phyloP scores from a whole-genome alignment of 345 rosid genomes.

The Theobroma cacao region DNA sequence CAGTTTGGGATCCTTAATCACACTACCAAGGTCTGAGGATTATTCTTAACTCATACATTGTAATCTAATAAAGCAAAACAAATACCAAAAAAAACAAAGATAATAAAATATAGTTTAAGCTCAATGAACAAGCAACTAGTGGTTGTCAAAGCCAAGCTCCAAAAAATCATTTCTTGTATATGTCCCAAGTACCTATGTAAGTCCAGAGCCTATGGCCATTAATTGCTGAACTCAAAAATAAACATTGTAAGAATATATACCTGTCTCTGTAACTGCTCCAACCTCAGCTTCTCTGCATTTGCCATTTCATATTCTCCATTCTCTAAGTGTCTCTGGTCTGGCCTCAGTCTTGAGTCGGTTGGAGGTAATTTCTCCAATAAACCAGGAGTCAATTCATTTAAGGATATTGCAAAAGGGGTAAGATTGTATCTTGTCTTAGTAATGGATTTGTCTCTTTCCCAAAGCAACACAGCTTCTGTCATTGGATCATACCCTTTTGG shows the following conservation, averaged over 20 bases:
- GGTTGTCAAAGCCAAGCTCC: not conserved
- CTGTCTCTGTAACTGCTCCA: conserved; percentile 97
- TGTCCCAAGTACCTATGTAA: not conserved
- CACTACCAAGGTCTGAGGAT: not conserved
- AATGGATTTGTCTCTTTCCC: conserved; percentile 78
- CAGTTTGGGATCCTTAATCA: not conserved
- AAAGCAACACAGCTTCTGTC: conserved; percentile 89
- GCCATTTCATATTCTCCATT: conserved; percentile 95
- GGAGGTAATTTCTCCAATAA: conserved; percentile 80
- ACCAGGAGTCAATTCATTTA: conserved; percentile 83
- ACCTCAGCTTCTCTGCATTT: conserved; percentile 91
- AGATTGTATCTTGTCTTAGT: conserved; percentile 95
- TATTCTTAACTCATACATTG: not conserved
- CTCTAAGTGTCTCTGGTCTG: conserved; percentile 91
- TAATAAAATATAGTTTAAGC: not conserved
- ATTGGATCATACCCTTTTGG: conserved; percentile 97
- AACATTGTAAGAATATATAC: conserved; percentile 34
- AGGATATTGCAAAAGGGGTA: conserved; percentile 84
- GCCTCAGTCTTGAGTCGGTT: conserved; percentile 96
- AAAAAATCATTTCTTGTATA: not conserved
- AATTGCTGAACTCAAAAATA: not conserved
- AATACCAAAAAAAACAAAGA: too few species aligned
- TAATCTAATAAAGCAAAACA: not conserved
- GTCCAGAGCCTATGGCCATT: not conserved
- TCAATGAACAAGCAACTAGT: not conserved